These are phyloP conservation scores for Ophiostoma sp. DNA, from an alignment of 2,329 filamentous ascomycete genomes.

Conservation along the genomic window DNA sequence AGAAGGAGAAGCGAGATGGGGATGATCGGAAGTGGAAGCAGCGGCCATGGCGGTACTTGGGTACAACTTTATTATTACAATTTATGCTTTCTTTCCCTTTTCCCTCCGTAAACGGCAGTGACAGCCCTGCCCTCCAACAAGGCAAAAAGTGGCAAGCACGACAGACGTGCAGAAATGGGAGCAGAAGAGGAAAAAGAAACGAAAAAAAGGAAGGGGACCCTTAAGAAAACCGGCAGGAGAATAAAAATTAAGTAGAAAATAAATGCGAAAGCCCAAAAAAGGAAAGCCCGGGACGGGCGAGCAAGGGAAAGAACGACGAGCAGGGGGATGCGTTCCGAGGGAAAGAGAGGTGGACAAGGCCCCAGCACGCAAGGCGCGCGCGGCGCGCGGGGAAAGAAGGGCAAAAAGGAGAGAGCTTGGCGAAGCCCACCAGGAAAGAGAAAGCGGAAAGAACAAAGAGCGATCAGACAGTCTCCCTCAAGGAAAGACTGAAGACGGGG, in stretches of 20 bases:
- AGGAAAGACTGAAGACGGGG: not conserved
- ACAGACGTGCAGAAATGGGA: constrained; percentile 16
- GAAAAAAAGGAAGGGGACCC: not conserved
- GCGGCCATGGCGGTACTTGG: constrained; percentile 5
- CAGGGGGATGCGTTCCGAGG: not conserved
- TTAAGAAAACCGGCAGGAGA: not conserved
- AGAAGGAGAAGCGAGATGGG: not conserved
- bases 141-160: not conserved
- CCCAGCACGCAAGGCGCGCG: constrained; percentile 5
- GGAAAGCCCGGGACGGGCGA: constrained; percentile 1
- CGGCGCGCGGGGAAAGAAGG: not conserved
- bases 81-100: no score
- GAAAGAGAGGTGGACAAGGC: not conserved
- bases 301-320: not conserved
- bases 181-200: not conserved
- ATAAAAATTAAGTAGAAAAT: not conserved
- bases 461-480: not conserved
- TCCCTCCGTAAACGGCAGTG: not conserved
- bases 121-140: not conserved
- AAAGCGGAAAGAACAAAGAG: not conserved
- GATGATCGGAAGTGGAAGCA: constrained; percentile 1
- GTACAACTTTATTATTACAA: not conserved
- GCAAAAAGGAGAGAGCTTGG: not conserved
- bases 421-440: not conserved
- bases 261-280: not conserved